phyloP scores from a whole-genome alignment of 148 eudicot genomes.

The Rhododendron griersonianum region DNA sequence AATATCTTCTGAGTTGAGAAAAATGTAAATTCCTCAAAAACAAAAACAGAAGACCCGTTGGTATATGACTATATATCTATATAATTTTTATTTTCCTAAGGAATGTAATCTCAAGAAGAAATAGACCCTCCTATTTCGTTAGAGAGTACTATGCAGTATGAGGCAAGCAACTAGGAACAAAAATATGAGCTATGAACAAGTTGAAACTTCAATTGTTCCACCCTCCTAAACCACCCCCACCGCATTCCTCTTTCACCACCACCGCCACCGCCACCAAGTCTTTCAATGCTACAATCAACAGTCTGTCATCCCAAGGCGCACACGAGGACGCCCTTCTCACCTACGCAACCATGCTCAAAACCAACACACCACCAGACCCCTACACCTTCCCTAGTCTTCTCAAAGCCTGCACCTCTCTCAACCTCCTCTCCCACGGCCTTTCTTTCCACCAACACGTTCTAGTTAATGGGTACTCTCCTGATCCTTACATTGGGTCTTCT shows the following conservation, averaged over 20 bases:
- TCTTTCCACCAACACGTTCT: constrained; percentile 52
- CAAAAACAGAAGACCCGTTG: no score
- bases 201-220: constrained; percentile 19
- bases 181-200: constrained; percentile 29
- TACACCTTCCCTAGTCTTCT: constrained; percentile 68
- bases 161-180: no score
- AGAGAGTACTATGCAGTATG: no score
- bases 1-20: no score
- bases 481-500: constrained; percentile 64
- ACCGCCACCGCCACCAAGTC: constrained; percentile 29
- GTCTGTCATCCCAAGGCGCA: constrained; percentile 41
- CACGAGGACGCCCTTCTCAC: constrained; percentile 52
- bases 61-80: no score
- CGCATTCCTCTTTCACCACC: constrained; percentile 16
- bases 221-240: constrained; percentile 16
- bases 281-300: constrained; percentile 57
- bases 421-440: constrained; percentile 45
- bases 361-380: constrained; percentile 53
- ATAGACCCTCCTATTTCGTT: no score
- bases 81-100: no score
- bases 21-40: no score
- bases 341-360: constrained; percentile 54
- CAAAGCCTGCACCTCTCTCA: constrained; percentile 66
- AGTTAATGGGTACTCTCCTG: constrained; percentile 54
- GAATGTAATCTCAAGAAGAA: no score